phyloP scores from a whole-genome alignment of 495 filamentous ascomycete species.

The Choiromyces venosus region DNA sequence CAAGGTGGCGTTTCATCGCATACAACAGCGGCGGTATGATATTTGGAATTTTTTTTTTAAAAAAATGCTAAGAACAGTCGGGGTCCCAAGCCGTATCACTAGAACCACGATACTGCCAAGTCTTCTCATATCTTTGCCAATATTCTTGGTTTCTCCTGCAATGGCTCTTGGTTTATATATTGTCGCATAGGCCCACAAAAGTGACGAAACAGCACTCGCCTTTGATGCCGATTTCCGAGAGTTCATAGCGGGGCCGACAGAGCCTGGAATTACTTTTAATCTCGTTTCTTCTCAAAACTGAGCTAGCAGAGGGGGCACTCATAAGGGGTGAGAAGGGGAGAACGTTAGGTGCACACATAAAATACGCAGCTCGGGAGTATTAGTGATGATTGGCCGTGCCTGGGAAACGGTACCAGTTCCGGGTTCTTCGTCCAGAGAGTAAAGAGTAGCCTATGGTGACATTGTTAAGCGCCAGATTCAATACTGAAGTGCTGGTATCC shows the following conservation, averaged over 20 bases:
- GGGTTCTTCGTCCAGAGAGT: neutral
- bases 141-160: neutral
- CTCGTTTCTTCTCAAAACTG: neutral
- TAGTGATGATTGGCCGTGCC: neutral
- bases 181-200: neutral
- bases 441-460: neutral
- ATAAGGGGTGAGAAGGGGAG: neutral
- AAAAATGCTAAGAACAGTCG: neutral
- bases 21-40: neutral
- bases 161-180: neutral
- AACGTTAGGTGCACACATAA: neutral
- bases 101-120: neutral
- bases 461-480: neutral
- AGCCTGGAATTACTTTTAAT: neutral
- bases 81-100: neutral
- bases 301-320: neutral
- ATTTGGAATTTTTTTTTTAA: rapidly evolving
- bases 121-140: neutral
- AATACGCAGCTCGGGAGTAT: neutral
- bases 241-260: no score
- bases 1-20: neutral
- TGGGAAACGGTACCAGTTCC: neutral
- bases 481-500: neutral
- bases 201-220: neutral
- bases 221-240: neutral